Evolutionary conservation across 225 moss, liverwort and hornwort species (phyloP).

Genomic region (Marchantia paleacea): DNA sequence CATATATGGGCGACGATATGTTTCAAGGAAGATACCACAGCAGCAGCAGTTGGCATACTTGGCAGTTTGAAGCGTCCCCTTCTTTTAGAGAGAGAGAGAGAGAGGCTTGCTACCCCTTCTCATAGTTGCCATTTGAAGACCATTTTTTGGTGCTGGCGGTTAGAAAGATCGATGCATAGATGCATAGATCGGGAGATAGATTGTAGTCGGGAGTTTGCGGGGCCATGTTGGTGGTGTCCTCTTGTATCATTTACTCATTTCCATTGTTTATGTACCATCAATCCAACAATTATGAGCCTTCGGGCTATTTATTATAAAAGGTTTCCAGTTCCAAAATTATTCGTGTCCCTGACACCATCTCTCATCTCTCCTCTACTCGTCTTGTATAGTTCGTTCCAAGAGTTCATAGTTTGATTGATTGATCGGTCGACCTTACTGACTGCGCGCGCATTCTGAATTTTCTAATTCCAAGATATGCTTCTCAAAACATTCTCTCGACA

Average conservation of each 20-base stretch:
- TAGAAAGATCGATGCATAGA: no score
- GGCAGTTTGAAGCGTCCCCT: not conserved
- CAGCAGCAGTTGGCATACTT: not conserved
- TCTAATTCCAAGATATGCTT: no score
- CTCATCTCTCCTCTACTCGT: no score
- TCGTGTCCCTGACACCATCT: no score
- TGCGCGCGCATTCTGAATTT: no score
- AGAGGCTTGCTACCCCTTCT: not conserved
- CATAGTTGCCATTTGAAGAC: not conserved
- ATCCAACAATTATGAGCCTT: not conserved
- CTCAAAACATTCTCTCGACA: no score
- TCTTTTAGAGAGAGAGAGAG: not conserved
- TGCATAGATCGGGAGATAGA: not conserved
- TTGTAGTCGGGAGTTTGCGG: not conserved
- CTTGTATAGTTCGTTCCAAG: no score
- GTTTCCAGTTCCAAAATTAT: not conserved
- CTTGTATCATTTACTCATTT: not conserved
- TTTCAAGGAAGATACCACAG: not conserved
- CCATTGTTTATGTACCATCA: not conserved
- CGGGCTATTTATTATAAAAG: not conserved
- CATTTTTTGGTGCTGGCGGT: not conserved
- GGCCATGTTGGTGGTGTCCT: not conserved
- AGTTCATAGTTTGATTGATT: no score
- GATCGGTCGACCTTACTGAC: no score
- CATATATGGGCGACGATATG: not conserved